phyloP scores from a whole-genome alignment of 768 basidiomycete species.

The Rhizopogon vesiculosus region DNA sequence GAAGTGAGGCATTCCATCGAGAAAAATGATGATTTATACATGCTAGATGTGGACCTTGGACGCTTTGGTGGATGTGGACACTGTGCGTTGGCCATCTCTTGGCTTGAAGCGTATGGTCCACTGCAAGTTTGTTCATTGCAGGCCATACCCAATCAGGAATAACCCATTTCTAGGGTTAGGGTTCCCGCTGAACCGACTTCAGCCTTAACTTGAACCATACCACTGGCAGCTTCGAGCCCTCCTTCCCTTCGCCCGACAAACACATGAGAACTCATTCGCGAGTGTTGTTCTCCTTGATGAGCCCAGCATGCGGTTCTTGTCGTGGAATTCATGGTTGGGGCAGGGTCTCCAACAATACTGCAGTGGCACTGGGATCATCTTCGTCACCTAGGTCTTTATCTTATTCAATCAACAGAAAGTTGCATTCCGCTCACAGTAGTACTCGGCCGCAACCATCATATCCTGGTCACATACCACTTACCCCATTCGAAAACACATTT shows the following conservation, averaged over 20 bases:
- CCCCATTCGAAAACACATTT: slow-evolving; percentile 77
- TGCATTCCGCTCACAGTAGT: slow-evolving; percentile 12
- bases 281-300: not conserved
- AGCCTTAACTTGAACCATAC: not conserved
- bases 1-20: not conserved
- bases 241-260: not conserved
- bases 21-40: not conserved
- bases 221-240: not conserved
- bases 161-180: slow-evolving; percentile 1
- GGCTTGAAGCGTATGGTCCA: not conserved
- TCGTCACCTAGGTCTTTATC: not conserved
- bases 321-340: not conserved
- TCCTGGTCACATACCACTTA: slow-evolving; percentile 78
- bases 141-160: not conserved
- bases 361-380: not conserved
- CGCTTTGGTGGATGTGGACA: slow-evolving; percentile 1
- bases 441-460: slow-evolving; percentile 44
- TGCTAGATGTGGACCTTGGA: not conserved
- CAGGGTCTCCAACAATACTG: not conserved
- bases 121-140: too few species aligned
- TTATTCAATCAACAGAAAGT: not conserved
- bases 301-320: not conserved
- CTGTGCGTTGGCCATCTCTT: not conserved
- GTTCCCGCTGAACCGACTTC: not conserved
- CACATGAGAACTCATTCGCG: not conserved